phyloP scores from a whole-genome alignment of 805 yeast species.

The Diddensiella caesifluorescens region DNA sequence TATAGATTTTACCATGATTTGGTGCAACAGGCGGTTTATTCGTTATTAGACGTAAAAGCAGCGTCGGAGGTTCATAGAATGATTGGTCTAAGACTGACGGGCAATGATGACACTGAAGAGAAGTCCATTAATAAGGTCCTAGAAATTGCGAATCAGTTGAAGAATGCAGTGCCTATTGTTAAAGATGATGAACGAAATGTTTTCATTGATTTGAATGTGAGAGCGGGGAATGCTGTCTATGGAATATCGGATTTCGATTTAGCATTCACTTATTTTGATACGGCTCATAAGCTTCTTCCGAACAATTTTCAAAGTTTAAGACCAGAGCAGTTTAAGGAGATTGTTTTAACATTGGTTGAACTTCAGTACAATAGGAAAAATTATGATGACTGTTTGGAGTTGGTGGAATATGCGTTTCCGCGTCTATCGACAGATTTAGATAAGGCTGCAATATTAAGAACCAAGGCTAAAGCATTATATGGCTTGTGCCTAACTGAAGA shows the following conservation, averaged over 20 bases:
- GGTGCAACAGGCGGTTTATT: slow-evolving; percentile 33
- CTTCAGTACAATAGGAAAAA: no score
- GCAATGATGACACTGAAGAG: no score
- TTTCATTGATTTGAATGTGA: slow-evolving; percentile 38
- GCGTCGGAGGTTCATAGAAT: slow-evolving; percentile 34
- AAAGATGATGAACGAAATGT: slow-evolving; percentile 33
- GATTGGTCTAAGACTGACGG: slow-evolving; percentile 41
- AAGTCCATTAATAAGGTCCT: slow-evolving; percentile 28
- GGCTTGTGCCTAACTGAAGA: no score
- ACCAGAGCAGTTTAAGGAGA: no score
- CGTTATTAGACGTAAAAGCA: slow-evolving; percentile 29
- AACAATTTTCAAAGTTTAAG: no score
- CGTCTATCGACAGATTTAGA: no score
- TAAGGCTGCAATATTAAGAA: no score
- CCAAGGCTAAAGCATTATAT: no score
- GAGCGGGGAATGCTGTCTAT: slow-evolving; percentile 43
- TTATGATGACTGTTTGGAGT: no score
- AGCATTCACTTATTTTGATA: slow-evolving; percentile 38
- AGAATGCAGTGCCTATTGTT: slow-evolving; percentile 34
- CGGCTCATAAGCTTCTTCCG: no score
- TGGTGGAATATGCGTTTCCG: no score
- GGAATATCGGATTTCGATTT: slow-evolving; percentile 39
- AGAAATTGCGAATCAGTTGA: slow-evolving; percentile 39
- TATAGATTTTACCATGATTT: slow-evolving; percentile 41
- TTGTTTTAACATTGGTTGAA: no score